Percentiles rank a stretch among this genome's conserved stretches.
phyloP scores from a whole-genome alignment of 176 grass and related monocot genomes.

The Elaeis guineensis region DNA sequence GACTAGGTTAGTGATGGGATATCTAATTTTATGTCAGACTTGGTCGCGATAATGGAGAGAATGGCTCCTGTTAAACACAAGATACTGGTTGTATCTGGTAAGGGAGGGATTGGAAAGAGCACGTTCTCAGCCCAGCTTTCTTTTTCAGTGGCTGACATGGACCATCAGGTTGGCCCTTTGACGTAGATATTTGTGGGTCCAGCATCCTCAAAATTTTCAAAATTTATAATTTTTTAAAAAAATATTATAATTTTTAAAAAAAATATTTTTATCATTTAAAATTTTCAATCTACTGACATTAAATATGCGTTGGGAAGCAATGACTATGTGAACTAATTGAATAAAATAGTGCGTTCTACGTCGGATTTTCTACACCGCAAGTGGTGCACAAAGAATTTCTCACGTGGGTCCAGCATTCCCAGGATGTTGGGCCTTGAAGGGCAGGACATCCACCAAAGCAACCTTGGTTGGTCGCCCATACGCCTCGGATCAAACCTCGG shows the following conservation, averaged over 20 bases:
- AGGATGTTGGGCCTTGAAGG: constrained; percentile 76
- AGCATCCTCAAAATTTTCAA: no score
- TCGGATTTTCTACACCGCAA: no score
- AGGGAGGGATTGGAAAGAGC: constrained; percentile 67
- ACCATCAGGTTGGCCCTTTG: constrained; percentile 56
- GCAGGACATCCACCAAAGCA: constrained; percentile 63
- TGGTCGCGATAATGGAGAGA: constrained; percentile 66
- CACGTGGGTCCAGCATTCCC: constrained; percentile 63
- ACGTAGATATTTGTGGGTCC: constrained; percentile 69
- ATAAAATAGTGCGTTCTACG: no score
- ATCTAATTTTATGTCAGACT: constrained; percentile 29
- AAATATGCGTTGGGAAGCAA: no score
- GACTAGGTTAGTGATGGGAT: not conserved
- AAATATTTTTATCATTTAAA: no score
- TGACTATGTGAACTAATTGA: no score
- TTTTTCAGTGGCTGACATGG: constrained; percentile 47
- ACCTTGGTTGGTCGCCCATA: constrained; percentile 57
- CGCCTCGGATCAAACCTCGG: constrained; percentile 68
- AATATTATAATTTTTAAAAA: no score
- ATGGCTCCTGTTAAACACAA: constrained; percentile 75
- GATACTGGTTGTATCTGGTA: constrained; percentile 64
- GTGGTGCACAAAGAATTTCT: no score
- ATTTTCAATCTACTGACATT: no score
- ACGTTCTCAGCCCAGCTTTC: constrained; percentile 67
- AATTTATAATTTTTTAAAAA: no score